Evolutionary conservation across 1,284 basidiomycete species (phyloP).

Genomic region (Tremellales sp.): DNA sequence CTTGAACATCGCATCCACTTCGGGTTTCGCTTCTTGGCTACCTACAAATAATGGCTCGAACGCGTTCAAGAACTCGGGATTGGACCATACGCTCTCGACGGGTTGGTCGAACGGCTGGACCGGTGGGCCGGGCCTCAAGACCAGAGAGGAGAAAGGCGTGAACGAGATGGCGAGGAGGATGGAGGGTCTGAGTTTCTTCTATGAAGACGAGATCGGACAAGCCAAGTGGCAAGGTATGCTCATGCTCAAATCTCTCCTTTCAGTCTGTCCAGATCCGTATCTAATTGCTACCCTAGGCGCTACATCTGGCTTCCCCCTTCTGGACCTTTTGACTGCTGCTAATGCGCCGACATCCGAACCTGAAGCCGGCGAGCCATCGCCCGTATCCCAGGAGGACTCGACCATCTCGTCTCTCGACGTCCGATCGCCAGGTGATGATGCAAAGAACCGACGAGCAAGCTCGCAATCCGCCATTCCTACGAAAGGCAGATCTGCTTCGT

Average conservation of each 20-base stretch:
- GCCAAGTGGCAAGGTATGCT: constrained; percentile 50
- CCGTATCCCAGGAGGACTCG: constrained; percentile 9
- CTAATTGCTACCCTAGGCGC: constrained; percentile 58
- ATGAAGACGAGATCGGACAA: constrained; percentile 51
- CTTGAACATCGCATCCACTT: not conserved
- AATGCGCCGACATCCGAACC: constrained; percentile 48
- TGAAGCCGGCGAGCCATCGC: constrained; percentile 7
- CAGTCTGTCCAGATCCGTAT: no score
- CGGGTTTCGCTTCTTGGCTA: no score
- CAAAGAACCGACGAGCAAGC: constrained; percentile 12
- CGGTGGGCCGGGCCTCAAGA: constrained; percentile 5
- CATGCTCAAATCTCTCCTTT: constrained; percentile 1
- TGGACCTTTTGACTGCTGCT: constrained; percentile 64
- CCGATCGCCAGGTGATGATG: not conserved
- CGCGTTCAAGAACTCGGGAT: not conserved
- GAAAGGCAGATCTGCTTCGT: constrained; percentile 16
- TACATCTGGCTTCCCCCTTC: constrained; percentile 78
- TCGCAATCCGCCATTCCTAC: constrained; percentile 11
- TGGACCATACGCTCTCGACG: not conserved
- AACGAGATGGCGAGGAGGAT: constrained; percentile 40
- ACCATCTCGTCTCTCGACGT: constrained; percentile 15
- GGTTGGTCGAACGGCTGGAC: not conserved
- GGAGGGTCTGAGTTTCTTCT: constrained; percentile 48
- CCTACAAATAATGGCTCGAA: not conserved
- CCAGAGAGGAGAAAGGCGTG: constrained; percentile 25